phyloP scores from a whole-genome alignment of 2,329 filamentous ascomycete species.

The Fusarium drepaniforme region DNA sequence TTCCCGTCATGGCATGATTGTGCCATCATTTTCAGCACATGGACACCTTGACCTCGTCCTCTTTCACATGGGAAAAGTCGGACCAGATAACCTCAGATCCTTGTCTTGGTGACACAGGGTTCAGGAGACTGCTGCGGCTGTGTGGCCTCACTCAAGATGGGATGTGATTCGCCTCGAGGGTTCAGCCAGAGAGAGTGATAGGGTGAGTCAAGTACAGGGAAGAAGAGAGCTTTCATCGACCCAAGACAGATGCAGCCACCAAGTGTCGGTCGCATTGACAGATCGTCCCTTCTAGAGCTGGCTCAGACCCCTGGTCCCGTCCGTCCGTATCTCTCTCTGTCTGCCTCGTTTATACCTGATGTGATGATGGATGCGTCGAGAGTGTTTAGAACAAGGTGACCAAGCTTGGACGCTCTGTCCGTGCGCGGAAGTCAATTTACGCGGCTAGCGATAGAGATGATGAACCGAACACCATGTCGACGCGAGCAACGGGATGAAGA shows the following conservation, averaged over 20 bases:
- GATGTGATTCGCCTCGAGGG: background rate
- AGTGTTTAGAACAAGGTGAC: slow-evolving; percentile 8
- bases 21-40: slow-evolving; percentile 15
- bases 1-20: slow-evolving; percentile 30
- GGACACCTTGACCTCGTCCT: slow-evolving; percentile 4
- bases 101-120: slow-evolving; percentile 22
- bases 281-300: background rate
- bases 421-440: slow-evolving; percentile 43
- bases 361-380: slow-evolving; percentile 9
- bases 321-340: background rate
- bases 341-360: background rate
- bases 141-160: background rate
- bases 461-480: slow-evolving; percentile 12
- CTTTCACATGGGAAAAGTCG: slow-evolving; percentile 24
- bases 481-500: background rate
- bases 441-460: slow-evolving; percentile 4
- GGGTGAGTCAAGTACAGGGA: background rate
- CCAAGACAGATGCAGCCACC: background rate
- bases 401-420: slow-evolving; percentile 22
- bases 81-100: slow-evolving; percentile 25
- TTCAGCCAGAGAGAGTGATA: background rate
- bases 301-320: slow-evolving; percentile 3
- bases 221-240: background rate
- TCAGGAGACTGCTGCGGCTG: background rate
- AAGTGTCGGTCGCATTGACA: background rate